Base-by-base conservation (phyloP, 2,329 filamentous ascomycete genomes). In the Alternaria hordeiaustralica region DNA sequence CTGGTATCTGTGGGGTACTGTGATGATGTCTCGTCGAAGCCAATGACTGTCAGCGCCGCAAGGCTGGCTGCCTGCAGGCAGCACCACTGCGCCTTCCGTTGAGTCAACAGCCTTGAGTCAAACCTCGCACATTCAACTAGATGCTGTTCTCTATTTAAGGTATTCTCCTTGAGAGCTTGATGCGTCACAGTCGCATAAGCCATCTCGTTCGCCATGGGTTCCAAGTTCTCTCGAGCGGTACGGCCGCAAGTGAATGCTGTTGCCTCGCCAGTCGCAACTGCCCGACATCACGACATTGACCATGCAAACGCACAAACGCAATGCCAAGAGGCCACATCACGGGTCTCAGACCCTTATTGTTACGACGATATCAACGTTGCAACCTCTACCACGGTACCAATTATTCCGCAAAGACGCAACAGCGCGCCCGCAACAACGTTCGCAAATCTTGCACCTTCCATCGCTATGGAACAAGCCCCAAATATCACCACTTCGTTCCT, bases 31-130 rank as follows among this genome's bases (percentile, higher is more conserved):
- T 9, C 46, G 50, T 53, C 41, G 13, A 23, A 55, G 59, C 73
- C 72, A 75, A 75, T 73, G 60, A 63, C 30, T 41, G 58, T 47
- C 45, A 30, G 46, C 20, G 53, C 51, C 57, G 30, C 64, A 58
- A 72, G 71, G 75, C 66, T 74, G 71, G 74, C 66, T 74, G 70
- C 71, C 73, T 73, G 65, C 63, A 75, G 71, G 73, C 73, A 76
- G 55, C 72, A 53, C 43, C 67, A 65, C 36, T 41, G 36, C 67
- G 64, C 67, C 64, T 55, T 65, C 55, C 21, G 64, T 71, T 73
- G 67, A 73, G 62, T 72, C 73, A 73, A 70, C 46, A 46, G 55
- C 30, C 55, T 58, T 72, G 68, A 72, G 56, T 75, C 72, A 73
- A 71, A 59, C 25, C n/a, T 25, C 23, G 46, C 21, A 21, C 47